phyloP scores from a whole-genome alignment of 148 eudicot genomes.

The Persicaria tinctoria region DNA sequence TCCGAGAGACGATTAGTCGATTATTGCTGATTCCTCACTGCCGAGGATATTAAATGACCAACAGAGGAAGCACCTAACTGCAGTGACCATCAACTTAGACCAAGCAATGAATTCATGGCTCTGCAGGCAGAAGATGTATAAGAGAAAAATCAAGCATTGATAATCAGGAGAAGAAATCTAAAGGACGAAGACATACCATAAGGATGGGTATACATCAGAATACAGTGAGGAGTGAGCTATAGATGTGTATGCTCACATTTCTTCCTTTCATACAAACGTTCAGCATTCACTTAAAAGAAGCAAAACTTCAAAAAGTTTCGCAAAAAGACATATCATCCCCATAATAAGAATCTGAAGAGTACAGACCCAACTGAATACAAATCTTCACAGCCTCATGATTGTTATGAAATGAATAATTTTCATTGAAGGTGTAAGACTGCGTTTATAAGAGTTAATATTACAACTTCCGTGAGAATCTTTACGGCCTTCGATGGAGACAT shows the following conservation, averaged over 20 bases:
- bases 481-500: background rate
- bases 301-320: background rate
- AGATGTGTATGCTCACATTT: background rate
- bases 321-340: background rate
- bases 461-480: background rate
- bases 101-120: constrained; percentile 9
- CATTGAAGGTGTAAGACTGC: constrained; percentile 1
- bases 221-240: background rate
- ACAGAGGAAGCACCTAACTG: constrained; percentile 3
- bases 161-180: constrained; percentile 1
- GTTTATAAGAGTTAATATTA: background rate
- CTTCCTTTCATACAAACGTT: background rate
- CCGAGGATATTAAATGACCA: constrained; percentile 3
- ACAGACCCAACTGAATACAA: background rate
- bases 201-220: constrained; percentile 1
- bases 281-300: background rate
- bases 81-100: background rate
- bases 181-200: constrained; percentile 2
- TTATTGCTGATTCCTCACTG: background rate
- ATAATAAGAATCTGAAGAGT: background rate
- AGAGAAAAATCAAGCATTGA: background rate
- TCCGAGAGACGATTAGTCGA: background rate
- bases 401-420: background rate
- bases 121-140: background rate
- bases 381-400: background rate